Evolutionary conservation across 2,329 filamentous ascomycete species (phyloP), one percentile per base, ranked within the genome.

Genomic region (Falciphora oryzae): DNA sequence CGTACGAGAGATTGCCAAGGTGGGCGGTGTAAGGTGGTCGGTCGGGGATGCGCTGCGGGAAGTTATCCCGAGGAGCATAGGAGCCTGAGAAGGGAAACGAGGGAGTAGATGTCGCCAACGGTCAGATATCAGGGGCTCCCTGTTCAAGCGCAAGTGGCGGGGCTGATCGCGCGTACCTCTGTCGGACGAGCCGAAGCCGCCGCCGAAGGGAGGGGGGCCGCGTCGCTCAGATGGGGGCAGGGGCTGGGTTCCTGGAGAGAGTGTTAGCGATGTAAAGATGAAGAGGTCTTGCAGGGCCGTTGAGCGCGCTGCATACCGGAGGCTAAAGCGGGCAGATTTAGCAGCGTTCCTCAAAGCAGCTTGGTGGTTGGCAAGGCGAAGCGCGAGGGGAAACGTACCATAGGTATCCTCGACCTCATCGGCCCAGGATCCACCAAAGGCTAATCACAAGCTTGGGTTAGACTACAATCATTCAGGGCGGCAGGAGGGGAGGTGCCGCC

Each of bases 1-100:
- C 94, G 79, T 97, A 99, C 62, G 94, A 95, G 67, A 99, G 86
- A 76, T 99, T 99, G 73, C 95, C 95, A 66, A 99, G 84, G 79
- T 99, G 95, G 68, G 93, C 94, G 66, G 95, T 99, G 79, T 88
- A 99, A 16, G 95, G 95, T 66, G 96, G 95, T 80, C 92, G 93
- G 68, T 91, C 90, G 65, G 95, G 95, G 64, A 99, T 86, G 64
- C 75, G 75, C 70, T 79, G 77, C 31, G 93, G 93, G 65, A 92
- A 86, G 71, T 89, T 84, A 74, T 97, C 92, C 75, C 92, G 90
- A 64, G 65, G 65, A 38, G 83, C 80, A 72, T 86, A 90, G 69
- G 62, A 32, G 29, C 57, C 57, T 58, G 13, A 8, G 3, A 53
- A 25, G 18, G 44, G 11, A n/a, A 25, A 22, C 44, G 44, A 25